Conservation (phyloP, 2,329 filamentous ascomycete genomes). For the Sclerotinia glacialis region DNA sequence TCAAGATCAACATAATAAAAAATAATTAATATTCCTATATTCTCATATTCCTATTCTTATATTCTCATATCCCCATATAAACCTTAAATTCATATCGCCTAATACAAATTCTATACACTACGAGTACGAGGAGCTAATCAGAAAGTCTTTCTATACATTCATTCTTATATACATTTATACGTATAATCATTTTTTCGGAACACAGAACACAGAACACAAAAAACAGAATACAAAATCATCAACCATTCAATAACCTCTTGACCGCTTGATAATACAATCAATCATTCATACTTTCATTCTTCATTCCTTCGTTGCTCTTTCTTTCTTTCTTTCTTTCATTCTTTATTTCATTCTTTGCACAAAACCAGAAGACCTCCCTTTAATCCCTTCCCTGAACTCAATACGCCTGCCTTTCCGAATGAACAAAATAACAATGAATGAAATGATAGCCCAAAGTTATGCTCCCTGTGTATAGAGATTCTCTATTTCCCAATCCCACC, state of each 20-base stretch:
- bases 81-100: too few species aligned
- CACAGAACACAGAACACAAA: too few species aligned
- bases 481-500: not conserved
- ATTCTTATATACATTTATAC: too few species aligned
- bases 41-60: too few species aligned
- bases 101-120: too few species aligned
- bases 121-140: too few species aligned
- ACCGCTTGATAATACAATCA: not conserved
- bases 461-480: not conserved
- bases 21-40: too few species aligned
- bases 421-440: not conserved
- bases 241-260: not conserved
- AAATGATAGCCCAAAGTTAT: not conserved
- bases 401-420: slow-evolving; percentile 7
- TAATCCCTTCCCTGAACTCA: not conserved
- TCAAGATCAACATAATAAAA: too few species aligned
- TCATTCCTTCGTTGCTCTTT: too few species aligned
- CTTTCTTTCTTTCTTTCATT: not conserved
- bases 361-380: not conserved
- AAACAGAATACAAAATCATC: too few species aligned
- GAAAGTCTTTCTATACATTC: too few species aligned
- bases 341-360: not conserved
- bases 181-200: not conserved
- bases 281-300: not conserved
- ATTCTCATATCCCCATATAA: too few species aligned